Evolutionary conservation across 2,329 filamentous ascomycete species (phyloP), one percentile per base, ranked within the genome.

Genomic region (Neopestalotiopsis clavispora): DNA sequence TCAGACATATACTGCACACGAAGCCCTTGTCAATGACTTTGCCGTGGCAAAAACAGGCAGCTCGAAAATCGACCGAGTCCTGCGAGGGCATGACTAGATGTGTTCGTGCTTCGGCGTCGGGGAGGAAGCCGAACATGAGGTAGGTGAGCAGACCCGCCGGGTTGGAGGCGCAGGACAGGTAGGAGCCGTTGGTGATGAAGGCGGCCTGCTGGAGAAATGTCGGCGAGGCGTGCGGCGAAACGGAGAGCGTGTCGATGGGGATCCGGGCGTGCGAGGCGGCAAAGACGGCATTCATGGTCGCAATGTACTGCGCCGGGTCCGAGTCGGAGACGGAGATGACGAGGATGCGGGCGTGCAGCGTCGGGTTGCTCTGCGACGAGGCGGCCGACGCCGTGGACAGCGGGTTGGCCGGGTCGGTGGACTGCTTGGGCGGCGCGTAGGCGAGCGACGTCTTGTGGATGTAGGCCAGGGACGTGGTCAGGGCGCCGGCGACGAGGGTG

Each of bases 231-330:
- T 92, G 90, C 13, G 67, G 67, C 13, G 69, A 70, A 4, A 99
- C 86, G 73, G 97, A 92, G 70, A 97, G 88, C 42, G 97, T 95
- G 79, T 99, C 96, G 75, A 99, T 94, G 30, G 95, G 93, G 72
- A 99, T 94, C 74, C 90, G 89, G 67, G 94, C 88, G 72, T 95
- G 91, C 76, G 97, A 93, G 69, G 95, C 96, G 2, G 96, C 96
- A 81, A 99, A 99, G 70, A 98, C 97, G 75, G 92, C 90, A 82
- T 99, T 99, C 96, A 99, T 99, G 74, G 97, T 96, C 0, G 95
- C 92, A 68, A 99, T 99, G 83, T 99, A 99, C 80, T 98, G 92
- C 4, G 94, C 90, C 0, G 97, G 89, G 75, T 95, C 93, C 57
- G 87, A 87, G 76, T 94, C 94, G 61, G 94, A 97, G 4, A 98